Conservation (phyloP, 176 grass and related monocot species). For the Raddia distichophylla region DNA sequence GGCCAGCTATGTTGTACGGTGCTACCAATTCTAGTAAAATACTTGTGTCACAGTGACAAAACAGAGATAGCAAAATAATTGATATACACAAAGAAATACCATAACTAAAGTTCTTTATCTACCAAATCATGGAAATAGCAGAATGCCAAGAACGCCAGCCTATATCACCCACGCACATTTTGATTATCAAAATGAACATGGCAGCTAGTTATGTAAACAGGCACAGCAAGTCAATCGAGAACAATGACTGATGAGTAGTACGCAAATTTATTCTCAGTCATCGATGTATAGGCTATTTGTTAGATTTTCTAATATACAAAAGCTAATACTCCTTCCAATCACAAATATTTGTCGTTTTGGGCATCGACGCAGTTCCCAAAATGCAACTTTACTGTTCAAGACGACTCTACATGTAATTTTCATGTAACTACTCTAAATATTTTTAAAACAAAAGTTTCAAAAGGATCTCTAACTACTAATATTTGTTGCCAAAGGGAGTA, state of each 20-base stretch:
- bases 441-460: too few relatives aligned
- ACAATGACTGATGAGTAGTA: not conserved
- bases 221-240: not conserved
- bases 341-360: too few relatives aligned
- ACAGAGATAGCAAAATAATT: not conserved
- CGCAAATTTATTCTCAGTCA: constrained; percentile 9
- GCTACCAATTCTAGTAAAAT: constrained; percentile 19
- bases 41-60: not conserved
- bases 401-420: too few relatives aligned
- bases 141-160: not conserved
- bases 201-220: not conserved
- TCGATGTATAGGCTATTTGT: constrained; percentile 6
- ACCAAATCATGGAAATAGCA: not conserved
- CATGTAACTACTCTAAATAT: too few relatives aligned
- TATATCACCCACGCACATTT: not conserved
- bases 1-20: not conserved
- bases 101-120: not conserved
- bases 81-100: constrained; percentile 15
- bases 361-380: too few relatives aligned
- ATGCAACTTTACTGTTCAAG: too few relatives aligned
- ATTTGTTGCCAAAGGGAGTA: too few relatives aligned
- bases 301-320: constrained; percentile 7
- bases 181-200: not conserved
- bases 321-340: not conserved
- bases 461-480: too few relatives aligned